A percentile compares a stretch with the other conserved stretches of the same genome.
These are phyloP conservation scores for Penicillium coprophilum DNA, from an alignment of 495 filamentous ascomycete genomes.

Conservation along the genomic window DNA sequence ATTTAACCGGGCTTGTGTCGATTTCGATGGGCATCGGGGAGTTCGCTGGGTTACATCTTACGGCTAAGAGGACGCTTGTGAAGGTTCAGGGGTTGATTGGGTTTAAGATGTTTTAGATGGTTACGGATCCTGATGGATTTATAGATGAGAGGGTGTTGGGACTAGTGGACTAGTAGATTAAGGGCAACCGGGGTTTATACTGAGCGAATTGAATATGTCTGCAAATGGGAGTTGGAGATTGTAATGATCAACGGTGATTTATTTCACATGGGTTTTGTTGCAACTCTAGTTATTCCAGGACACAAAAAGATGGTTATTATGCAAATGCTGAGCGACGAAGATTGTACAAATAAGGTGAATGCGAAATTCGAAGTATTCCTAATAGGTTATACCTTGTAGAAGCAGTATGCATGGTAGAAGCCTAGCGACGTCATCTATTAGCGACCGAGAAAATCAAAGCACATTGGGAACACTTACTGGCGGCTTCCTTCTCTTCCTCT, in stretches of 20 bases:
- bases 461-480: constrained; percentile 48
- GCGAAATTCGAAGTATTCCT: neutral
- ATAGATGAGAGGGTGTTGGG: constrained; percentile 6
- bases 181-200: neutral
- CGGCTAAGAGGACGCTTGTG: neutral
- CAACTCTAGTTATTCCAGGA: neutral
- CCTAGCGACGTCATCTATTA: constrained; percentile 31
- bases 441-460: neutral
- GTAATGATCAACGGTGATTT: neutral
- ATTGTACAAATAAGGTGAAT: neutral
- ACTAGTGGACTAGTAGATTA: neutral
- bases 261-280: neutral
- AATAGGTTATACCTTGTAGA: constrained; percentile 73
- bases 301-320: neutral
- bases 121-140: constrained; percentile 34
- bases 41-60: too few species aligned
- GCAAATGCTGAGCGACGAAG: neutral
- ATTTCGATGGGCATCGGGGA: too few species aligned
- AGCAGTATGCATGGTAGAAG: constrained; percentile 91
- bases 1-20: too few species aligned
- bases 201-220: neutral
- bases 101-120: constrained; percentile 21
- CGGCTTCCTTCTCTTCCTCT: constrained; percentile 84
- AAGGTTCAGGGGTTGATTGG: constrained; percentile 14
- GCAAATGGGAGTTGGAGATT: neutral